Evolutionary conservation across 1,284 basidiomycete genomes (phyloP).

Genomic region (Cryptococcus sp.): DNA sequence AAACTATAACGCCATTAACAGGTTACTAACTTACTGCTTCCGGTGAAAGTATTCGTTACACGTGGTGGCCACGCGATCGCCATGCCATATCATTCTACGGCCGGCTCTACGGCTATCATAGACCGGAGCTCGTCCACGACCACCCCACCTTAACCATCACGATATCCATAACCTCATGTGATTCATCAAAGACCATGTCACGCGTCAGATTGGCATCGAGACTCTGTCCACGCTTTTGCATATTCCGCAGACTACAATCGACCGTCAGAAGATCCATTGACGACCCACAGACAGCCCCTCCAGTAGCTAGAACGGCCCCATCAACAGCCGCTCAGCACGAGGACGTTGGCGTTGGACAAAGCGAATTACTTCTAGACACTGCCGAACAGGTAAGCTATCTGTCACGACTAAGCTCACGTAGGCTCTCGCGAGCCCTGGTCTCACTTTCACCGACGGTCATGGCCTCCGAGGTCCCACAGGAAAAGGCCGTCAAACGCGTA

Average conservation of each 20-base stretch:
- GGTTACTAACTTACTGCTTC: too few species aligned
- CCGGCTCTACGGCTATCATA: too few species aligned
- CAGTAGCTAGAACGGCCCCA: conserved; percentile 6
- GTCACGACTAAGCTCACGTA: background rate
- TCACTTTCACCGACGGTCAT: conserved; percentile 66
- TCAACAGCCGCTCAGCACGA: conserved; percentile 7
- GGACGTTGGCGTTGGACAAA: conserved; percentile 34
- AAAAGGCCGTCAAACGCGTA: conserved; percentile 75
- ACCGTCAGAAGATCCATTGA: conserved; percentile 2
- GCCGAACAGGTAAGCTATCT: conserved; percentile 22
- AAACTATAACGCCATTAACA: too few species aligned
- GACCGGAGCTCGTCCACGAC: too few species aligned
- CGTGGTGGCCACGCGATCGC: too few species aligned
- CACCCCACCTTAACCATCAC: too few species aligned
- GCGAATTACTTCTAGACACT: conserved; percentile 23
- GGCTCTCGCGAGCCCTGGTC: conserved; percentile 66
- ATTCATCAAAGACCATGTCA: too few species aligned
- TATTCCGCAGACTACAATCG: background rate
- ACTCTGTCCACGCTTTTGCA: too few species aligned
- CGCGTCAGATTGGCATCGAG: too few species aligned
- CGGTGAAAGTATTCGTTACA: too few species aligned
- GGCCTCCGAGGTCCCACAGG: conserved; percentile 52
- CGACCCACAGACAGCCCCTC: conserved; percentile 4
- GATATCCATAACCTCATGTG: too few species aligned
- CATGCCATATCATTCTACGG: too few species aligned